Conservation (phyloP, 1,284 basidiomycete species). For the Fereydounia khargensis region DNA sequence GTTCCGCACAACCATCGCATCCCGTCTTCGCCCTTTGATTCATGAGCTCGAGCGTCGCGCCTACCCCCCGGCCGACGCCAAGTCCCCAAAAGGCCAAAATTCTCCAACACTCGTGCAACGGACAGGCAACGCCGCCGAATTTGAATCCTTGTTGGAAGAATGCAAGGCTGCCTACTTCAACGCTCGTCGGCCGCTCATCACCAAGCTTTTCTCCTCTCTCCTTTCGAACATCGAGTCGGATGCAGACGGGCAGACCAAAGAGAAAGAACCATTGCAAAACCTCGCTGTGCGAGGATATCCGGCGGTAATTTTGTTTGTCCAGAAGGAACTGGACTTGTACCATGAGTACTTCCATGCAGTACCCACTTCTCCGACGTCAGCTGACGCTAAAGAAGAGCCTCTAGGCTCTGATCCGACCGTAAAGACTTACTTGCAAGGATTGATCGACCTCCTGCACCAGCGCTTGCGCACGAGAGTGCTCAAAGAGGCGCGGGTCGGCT, state of each 20-base stretch:
- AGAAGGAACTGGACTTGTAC: too few relatives aligned
- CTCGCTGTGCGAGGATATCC: too few relatives aligned
- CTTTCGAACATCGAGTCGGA: constrained; percentile 20
- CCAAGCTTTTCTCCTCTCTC: constrained; percentile 11
- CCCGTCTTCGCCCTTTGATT: constrained; percentile 22
- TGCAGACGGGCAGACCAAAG: neutral
- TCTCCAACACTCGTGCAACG: too few relatives aligned
- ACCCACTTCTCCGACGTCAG: too few relatives aligned
- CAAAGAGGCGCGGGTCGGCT: neutral
- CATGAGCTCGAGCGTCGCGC: constrained; percentile 26
- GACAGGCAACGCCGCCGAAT: constrained; percentile 30
- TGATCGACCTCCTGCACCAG: neutral
- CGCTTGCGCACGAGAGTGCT: neutral
- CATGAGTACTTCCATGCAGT: too few relatives aligned
- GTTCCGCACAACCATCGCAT: too few relatives aligned
- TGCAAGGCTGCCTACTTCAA: constrained; percentile 35
- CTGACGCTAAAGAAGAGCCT: too few relatives aligned
- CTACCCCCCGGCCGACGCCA: neutral
- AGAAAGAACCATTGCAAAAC: too few relatives aligned
- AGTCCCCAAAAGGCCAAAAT: neutral
- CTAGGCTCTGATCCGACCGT: neutral
- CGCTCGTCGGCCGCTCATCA: constrained; percentile 19
- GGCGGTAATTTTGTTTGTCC: too few relatives aligned
- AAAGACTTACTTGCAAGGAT: neutral
- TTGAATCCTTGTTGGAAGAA: constrained; percentile 32